phyloP scores from a whole-genome alignment of 192 early-diverging fungal species.

The Chytriomyces sp. region DNA sequence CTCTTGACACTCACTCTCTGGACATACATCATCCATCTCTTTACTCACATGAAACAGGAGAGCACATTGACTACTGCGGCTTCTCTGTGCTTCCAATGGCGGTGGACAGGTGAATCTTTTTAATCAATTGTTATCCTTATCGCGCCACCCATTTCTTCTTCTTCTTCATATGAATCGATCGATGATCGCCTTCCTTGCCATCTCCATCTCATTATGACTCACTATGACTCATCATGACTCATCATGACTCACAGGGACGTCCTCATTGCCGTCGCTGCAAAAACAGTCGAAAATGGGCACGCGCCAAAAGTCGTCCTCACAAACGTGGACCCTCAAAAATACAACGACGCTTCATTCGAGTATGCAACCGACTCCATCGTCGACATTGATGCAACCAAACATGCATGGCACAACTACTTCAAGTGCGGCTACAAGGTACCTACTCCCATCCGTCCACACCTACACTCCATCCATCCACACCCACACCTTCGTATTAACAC shows the following conservation, averaged over 20 bases:
- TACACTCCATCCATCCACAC: too few species aligned
- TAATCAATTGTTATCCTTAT: slow-evolving; percentile 29
- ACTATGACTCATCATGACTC: neutral
- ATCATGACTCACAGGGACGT: slow-evolving; percentile 15
- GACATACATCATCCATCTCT: neutral
- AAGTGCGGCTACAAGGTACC: slow-evolving; percentile 83
- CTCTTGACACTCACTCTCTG: neutral
- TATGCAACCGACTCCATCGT: slow-evolving; percentile 55
- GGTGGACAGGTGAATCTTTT: slow-evolving; percentile 78
- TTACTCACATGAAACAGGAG: slow-evolving; percentile 53
- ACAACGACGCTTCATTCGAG: slow-evolving; percentile 54
- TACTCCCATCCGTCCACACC: neutral
- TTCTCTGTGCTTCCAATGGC: slow-evolving; percentile 96
- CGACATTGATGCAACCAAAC: slow-evolving; percentile 69
- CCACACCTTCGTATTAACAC: neutral
- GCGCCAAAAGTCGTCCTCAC: slow-evolving; percentile 54
- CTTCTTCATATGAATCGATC: neutral
- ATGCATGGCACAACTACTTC: slow-evolving; percentile 93
- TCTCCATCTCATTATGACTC: too few species aligned
- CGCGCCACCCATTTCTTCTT: slow-evolving; percentile 39
- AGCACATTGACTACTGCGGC: slow-evolving; percentile 96
- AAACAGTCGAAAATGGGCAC: neutral
- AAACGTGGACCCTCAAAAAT: slow-evolving; percentile 61
- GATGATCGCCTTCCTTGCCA: too few species aligned
- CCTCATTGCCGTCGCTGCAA: slow-evolving; percentile 27